A percentile compares a stretch with the other conserved stretches of the same genome.
Evolutionary conservation across 2,329 filamentous ascomycete genomes (phyloP).

Genomic region (Ceratocystis cacaofunesta): DNA sequence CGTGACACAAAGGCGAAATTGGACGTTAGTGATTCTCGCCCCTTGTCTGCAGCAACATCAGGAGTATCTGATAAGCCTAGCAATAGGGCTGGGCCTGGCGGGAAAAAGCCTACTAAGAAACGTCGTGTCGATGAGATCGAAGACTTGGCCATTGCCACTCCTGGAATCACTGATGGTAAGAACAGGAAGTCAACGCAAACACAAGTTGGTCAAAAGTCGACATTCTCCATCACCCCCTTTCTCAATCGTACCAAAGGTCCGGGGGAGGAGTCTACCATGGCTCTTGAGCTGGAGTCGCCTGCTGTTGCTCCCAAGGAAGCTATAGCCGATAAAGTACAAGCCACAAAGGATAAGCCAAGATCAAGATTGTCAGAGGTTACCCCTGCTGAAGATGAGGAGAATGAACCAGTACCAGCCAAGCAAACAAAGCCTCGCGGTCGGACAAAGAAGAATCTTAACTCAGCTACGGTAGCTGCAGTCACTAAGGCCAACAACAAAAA

Average conservation of each 20-base stretch:
- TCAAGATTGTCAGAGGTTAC: conserved; percentile 15
- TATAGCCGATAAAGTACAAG: conserved; percentile 11
- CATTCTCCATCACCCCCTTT: conserved; percentile 88
- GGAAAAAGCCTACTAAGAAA: conserved; percentile 30
- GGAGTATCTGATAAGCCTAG: conserved; percentile 20
- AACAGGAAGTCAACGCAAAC: conserved; percentile 45
- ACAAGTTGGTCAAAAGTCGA: conserved; percentile 65
- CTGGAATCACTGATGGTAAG: conserved; percentile 28
- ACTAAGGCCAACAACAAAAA: conserved; percentile 6
- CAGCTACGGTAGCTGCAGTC: neutral
- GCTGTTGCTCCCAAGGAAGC: conserved; percentile 2
- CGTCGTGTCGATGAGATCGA: conserved; percentile 33
- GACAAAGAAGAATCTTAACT: conserved; percentile 11
- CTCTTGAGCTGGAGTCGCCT: conserved; percentile 10
- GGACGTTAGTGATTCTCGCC: conserved; percentile 23
- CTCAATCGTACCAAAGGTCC: conserved; percentile 54
- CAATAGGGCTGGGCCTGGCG: conserved; percentile 23
- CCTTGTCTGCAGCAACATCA: neutral
- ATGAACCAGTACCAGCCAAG: conserved; percentile 5
- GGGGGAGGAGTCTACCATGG: conserved; percentile 24
- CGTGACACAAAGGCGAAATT: conserved; percentile 30
- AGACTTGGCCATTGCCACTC: conserved; percentile 34
- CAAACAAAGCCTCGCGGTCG: conserved; percentile 10
- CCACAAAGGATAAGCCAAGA: conserved; percentile 9
- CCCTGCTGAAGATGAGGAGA: conserved; percentile 1